Base-by-base conservation (phyloP, 2,329 filamentous ascomycete species). In the Sporothrix euskadiensis region DNA sequence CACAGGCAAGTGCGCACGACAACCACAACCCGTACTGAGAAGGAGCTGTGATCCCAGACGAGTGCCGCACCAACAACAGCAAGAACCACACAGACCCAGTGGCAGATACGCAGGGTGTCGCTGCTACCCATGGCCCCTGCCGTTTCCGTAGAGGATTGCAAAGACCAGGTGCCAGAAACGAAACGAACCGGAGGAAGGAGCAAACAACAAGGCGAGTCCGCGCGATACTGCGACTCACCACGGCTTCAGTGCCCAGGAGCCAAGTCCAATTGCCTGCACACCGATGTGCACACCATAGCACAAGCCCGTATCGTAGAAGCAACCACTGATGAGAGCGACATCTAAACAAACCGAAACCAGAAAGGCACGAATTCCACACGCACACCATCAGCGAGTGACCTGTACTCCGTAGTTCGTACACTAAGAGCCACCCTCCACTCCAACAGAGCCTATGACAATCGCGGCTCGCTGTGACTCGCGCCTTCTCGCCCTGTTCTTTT, bases 401-500 rank as follows among this genome's bases (percentile, higher is more conserved):
- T n/a, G 16, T 26, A 26, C 1, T 26, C 2, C 26, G 26, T 26
- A 26, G 26, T 26, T 26, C 26, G 26, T 56, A 70, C 68, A 70
- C 73, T 73, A 73, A 56, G 41, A 72, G 22, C 73, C 59, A 71
- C 54, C 71, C 59, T 61, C 74, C 74, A 71, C 69, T 69, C 74
- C 63, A 44, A 12, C 52, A 41, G 26, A 61, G 56, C 69, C 74
- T 68, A 72, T 75, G 49, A 35, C 71, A 39, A 44, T 49, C 54
- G 65, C 54, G 32, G 69, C 70, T 75, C 71, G 71, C 73, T 72
- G 68, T 68, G 70, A 52, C 56, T 69, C 70, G 71, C 72, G 74
- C 71, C 65, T 71, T 74, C 73, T 75, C 73, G 57, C 71, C 57
- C 32, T 74, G 26, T 61, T 75, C 65, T 69, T 74, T 71, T 75